Base-by-base conservation (phyloP, 306 rosid species). In the Prunus davidiana region DNA sequence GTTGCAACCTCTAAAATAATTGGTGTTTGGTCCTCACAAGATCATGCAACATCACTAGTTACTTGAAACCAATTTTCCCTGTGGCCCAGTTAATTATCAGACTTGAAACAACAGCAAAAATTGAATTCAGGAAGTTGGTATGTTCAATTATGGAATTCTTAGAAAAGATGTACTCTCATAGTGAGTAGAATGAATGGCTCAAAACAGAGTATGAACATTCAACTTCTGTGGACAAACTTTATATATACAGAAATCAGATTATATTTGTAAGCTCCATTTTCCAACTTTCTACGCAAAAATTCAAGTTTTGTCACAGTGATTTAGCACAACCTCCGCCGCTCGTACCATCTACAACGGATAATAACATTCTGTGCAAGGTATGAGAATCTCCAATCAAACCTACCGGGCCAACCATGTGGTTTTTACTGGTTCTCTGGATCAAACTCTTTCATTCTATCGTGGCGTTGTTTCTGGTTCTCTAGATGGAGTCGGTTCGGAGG, bases 381-480 rank as follows among this genome's bases (percentile, higher is more conserved):
- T 8, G 57, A 65, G 55, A 78, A 71, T n/a, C 38, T 57, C 71
- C 55, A 24, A 60, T 60, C 82, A 49, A 51, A 60, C 14, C 43
- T 56, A 67, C 34, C 72, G n/a, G 1, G 1, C 78, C 82, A 72
- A 65, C 72, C 75, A 25, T 78, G 49, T 74, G 67, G 72, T 47
- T 76, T 57, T 55, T 45, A 66, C 76, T 38, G 58, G 67, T 73
- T 58, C 57, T 73, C 30, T 70, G 73, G 57, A 81, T 46, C 76
- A 72, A 64, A 43, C 77, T 61, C 57, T 72, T 38, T 66, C 71
- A 38, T 76, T 64, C 66, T 13, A 79, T 82, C 80, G 83, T 20
- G 71, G 80, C 38, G 86, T 78, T 71, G 77, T 71, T 80, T 84
- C 88, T 67, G 75, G 51, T 82, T 84, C 91, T 87, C 66, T 73